These are phyloP conservation scores for Fusarium cyanostomum DNA, from an alignment of 2,329 filamentous ascomycete species.

Conservation along the genomic window DNA sequence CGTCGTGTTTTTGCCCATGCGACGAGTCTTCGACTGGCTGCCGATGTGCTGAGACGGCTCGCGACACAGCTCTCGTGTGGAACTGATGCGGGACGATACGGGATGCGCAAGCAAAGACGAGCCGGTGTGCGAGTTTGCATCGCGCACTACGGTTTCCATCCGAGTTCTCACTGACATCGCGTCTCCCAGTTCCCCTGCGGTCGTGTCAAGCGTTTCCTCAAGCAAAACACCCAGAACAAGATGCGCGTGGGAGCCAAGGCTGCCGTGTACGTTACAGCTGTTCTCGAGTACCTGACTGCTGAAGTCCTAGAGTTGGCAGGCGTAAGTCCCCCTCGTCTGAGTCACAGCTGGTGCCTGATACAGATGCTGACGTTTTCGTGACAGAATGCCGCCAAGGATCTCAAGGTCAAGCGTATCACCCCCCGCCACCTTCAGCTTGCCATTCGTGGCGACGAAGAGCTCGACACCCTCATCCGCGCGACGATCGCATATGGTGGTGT, in stretches of 20 bases:
- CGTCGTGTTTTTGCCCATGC: slow-evolving; percentile 16
- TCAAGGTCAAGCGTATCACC: slow-evolving; percentile 99
- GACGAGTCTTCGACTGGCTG: slow-evolving; percentile 8
- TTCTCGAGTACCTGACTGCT: slow-evolving; percentile 96
- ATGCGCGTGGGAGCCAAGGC: slow-evolving; percentile 99
- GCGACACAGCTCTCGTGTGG: slow-evolving; percentile 10
- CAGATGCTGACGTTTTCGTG: slow-evolving; percentile 33
- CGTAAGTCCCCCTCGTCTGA: slow-evolving; percentile 59
- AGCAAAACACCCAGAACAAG: slow-evolving; percentile 99
- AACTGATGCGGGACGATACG: slow-evolving; percentile 23
- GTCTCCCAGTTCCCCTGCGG: slow-evolving; percentile 88
- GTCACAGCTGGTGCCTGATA: slow-evolving; percentile 18
- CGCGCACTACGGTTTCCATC: slow-evolving; percentile 4
- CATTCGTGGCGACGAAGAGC: slow-evolving; percentile 97
- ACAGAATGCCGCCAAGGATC: slow-evolving; percentile 96
- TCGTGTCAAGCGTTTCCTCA: slow-evolving; percentile 99
- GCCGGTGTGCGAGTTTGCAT: slow-evolving; percentile 14
- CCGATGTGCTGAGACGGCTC: slow-evolving; percentile 13
- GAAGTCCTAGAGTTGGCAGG: slow-evolving; percentile 98
- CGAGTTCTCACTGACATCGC: slow-evolving; percentile 34
- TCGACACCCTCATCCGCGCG: slow-evolving; percentile 95
- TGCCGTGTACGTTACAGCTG: slow-evolving; percentile 96
- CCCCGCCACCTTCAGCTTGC: slow-evolving; percentile 97
- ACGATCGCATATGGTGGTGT: slow-evolving; percentile 99
- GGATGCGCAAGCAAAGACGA: slow-evolving; percentile 27